Percentiles rank a stretch among this genome's conserved stretches.
Evolutionary conservation across 768 basidiomycete species (phyloP).

Genomic region (Mrakia blollopis): DNA sequence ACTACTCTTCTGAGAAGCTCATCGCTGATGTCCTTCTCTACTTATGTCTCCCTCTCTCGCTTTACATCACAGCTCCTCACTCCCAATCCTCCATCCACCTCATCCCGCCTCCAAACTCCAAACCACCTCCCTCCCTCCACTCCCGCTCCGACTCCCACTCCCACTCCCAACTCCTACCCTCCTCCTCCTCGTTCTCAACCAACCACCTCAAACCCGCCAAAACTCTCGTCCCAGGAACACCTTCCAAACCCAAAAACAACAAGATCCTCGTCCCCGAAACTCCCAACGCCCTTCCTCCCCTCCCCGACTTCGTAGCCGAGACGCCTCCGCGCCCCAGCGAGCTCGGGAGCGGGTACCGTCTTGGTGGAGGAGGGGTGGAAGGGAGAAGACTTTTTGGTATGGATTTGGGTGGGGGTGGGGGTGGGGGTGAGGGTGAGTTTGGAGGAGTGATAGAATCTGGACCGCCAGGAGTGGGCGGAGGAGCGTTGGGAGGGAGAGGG

Average conservation of each 20-base stretch:
- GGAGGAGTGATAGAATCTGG: not conserved
- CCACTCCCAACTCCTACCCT: not conserved
- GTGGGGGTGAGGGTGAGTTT: not conserved
- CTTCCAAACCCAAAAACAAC: not conserved
- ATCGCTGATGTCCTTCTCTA: no score
- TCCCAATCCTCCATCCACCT: no score
- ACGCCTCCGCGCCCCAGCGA: not conserved
- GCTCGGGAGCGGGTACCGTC: not conserved
- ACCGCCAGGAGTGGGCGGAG: no score
- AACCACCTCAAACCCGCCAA: not conserved
- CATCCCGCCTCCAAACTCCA: no score
- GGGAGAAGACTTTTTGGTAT: not conserved
- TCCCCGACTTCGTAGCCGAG: not conserved
- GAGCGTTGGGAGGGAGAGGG: not conserved
- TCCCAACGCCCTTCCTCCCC: not conserved
- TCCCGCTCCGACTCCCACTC: not conserved
- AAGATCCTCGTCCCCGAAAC: conserved; percentile 7
- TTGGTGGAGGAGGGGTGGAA: not conserved
- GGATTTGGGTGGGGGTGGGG: not conserved
- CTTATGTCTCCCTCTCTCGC: no score
- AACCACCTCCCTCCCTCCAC: no score
- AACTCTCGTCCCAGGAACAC: not conserved
- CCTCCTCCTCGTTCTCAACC: not conserved
- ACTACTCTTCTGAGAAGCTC: no score
- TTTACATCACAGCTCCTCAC: no score